Base-by-base conservation (phyloP, 1,284 basidiomycete species). In the Stygiomarasmius scandens region DNA sequence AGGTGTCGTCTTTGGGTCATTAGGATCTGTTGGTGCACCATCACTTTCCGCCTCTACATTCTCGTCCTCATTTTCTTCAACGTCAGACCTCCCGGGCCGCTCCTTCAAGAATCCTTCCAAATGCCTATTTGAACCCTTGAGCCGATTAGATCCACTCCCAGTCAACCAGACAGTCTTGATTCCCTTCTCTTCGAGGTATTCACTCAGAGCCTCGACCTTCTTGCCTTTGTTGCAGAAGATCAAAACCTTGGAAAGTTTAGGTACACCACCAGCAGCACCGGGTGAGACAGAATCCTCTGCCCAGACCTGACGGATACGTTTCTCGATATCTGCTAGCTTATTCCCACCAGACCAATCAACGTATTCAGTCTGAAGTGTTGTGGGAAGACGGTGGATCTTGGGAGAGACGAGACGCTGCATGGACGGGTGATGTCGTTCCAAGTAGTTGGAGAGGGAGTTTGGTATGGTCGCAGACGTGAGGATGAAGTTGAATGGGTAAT, bases 381-480 rank as follows among this genome's bases (percentile, higher is more conserved):
- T 70, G 0, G 94, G 94, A 0, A 96, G 84, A 44, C 81, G 83
- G 69, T 96, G 93, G 10, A 96, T 74, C 23, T 82, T 78, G 0
- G 92, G 91, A 0, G 93, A 94, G 20, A 89, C 85, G 36, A 95
- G 83, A 16, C 90, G 83, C 27, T 78, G 75, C 50, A 89, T 71
- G 3, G 71, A 60, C 0, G 90, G 90, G 62, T 92, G 86, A 58
- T 84, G 70, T 1, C 69, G 72, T 60, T 81, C 77, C 34, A 95
- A 78, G 68, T 90, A 88, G 38, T 77, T 71, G 22, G 87, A 80
- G 46, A 96, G 85, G 1, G 89, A 82, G 32, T 85, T 80, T 1
- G 94, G 93, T 60, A 96, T 89, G 0, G 94, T 96, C 2, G 94
- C 94, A 27, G 90, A 92, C n/a, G 89, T 87, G 41, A 96, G 80